phyloP scores from a whole-genome alignment of 1,284 basidiomycete species.

The Trametes sp. region DNA sequence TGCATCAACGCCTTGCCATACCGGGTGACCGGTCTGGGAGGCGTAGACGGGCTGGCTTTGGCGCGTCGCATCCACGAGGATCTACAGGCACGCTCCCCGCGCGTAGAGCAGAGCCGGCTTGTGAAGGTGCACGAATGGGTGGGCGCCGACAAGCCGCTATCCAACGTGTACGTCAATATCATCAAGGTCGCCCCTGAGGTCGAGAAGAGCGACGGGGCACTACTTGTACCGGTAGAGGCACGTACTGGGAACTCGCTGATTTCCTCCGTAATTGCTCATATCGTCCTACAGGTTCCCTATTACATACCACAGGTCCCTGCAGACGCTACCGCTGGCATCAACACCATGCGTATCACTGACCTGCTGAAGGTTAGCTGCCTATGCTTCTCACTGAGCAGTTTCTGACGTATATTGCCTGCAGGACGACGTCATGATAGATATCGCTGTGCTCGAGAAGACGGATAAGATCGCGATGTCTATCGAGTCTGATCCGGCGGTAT shows the following conservation, averaged over 20 bases:
- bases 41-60: constrained; percentile 36
- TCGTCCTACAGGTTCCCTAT: constrained; percentile 26
- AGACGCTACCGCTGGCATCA: constrained; percentile 6
- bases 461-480: constrained; percentile 52
- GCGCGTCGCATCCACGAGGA: constrained; percentile 47
- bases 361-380: constrained; percentile 23
- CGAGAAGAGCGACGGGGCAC: constrained; percentile 9
- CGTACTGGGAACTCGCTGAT: constrained; percentile 1
- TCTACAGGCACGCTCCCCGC: constrained; percentile 47
- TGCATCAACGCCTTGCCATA: constrained; percentile 58
- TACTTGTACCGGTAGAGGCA: constrained; percentile 22
- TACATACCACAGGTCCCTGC: constrained; percentile 28
- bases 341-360: constrained; percentile 26
- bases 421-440: constrained; percentile 55
- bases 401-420: constrained; percentile 30
- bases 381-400: background rate
- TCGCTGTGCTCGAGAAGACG: constrained; percentile 39
- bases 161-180: constrained; percentile 57
- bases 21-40: constrained; percentile 37
- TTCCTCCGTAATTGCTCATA: background rate
- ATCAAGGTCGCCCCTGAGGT: constrained; percentile 44
- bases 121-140: constrained; percentile 48
- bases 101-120: constrained; percentile 53
- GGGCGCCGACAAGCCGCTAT: constrained; percentile 45
- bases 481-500: constrained; percentile 44